Base-by-base conservation (phyloP, 2,329 filamentous ascomycete species). In the Talaromyces sp. region DNA sequence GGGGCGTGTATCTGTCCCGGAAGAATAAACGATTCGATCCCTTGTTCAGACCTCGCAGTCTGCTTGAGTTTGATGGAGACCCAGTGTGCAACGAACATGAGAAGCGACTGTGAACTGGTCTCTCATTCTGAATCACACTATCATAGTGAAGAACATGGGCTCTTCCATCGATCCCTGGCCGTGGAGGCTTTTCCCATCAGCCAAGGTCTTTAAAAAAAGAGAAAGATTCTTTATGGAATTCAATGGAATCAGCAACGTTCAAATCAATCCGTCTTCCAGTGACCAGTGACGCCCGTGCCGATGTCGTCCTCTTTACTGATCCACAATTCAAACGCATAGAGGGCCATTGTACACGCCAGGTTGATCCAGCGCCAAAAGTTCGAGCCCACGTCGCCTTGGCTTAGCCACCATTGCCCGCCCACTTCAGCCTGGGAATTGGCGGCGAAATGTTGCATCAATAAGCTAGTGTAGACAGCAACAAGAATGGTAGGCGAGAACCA, bases 301-400 rank as follows among this genome's bases (percentile, higher is more conserved):
- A 91, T 84, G 70, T 96, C 91, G 60, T 80, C 76, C 58, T 77
- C 72, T 66, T 89, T 89, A 25, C 92, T 91, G 11, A 98, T 84
- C 71, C 93, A 93, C 59, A 98, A 80, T 77, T 99, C 95, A 51
- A 98, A 82, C 3, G 92, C 89, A 73, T 99, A 99, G 17, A 98
- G 78, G 7, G 84, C 84, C 89, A 98, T 96, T 0, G 93, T 97
- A 56, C 88, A 87, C 6, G 88, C 90, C 49, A 98, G 83, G 68
- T 99, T 99, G 68, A 95, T 85, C 95, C 95, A 98, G 59, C 93
- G 85, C 91, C 92, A 96, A 19, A 90, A 84, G 71, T 95, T 96
- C 19, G 92, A 91, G 13, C 91, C 92, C 4, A 87, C 91, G 6
- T 90, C 91, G 17, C 91, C 91, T 69, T 93, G 88, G 57, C 90